Evolutionary conservation across 305 asterid species (phyloP).

Genomic region (Plantago lanceolata): DNA sequence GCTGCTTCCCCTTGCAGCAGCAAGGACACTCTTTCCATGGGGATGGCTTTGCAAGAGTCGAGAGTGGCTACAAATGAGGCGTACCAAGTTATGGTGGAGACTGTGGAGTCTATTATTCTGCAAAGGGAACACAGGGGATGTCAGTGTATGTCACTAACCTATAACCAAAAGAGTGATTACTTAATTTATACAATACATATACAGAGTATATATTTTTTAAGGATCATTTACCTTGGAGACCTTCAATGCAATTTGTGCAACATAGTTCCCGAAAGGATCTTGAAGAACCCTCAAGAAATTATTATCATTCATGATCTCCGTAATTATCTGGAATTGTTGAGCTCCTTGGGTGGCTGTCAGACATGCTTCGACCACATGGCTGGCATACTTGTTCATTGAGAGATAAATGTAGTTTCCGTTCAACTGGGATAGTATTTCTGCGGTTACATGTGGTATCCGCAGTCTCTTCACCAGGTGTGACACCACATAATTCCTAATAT

Average conservation of each 20-base stretch:
- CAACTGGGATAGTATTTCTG: background rate
- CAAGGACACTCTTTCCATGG: constrained; percentile 9
- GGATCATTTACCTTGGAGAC: background rate
- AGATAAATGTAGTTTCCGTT: constrained; percentile 1
- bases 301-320: background rate
- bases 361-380: constrained; percentile 1
- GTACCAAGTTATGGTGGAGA: background rate
- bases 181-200: no score
- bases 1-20: no score
- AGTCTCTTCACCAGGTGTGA: background rate
- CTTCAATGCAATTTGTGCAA: background rate
- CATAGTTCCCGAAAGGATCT: constrained; percentile 7
- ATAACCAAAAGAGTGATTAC: background rate
- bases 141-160: background rate
- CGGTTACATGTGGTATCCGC: background rate
- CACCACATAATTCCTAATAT: constrained; percentile 8
- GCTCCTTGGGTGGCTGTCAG: background rate
- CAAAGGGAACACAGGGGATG: no score
- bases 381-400: constrained; percentile 2
- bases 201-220: background rate
- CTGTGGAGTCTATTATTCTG: no score
- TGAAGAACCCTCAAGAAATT: constrained; percentile 1
- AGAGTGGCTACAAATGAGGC: background rate
- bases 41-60: constrained; percentile 1
- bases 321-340: background rate